Base-by-base conservation (phyloP, 1,284 basidiomycete species). In the Heterobasidion occidentale region DNA sequence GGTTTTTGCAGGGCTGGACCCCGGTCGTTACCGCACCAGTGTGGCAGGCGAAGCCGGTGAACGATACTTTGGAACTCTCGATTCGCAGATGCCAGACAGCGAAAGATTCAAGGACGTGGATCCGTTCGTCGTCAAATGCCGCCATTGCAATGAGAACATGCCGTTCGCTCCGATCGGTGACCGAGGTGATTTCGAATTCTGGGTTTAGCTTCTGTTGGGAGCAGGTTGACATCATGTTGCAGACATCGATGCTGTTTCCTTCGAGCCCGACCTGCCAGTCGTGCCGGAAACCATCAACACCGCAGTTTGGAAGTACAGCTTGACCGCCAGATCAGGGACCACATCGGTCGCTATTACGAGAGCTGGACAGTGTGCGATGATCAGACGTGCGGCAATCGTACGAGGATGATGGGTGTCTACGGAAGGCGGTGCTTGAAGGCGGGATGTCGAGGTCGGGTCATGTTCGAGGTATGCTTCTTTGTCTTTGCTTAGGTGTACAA, bases 401-500 rank as follows among this genome's bases (percentile, higher is more conserved):
- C 94, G n/a, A 79, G 94, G 27, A 88, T 86, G 78, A 94, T 97
- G 86, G 79, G 90, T 46, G 93, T 98, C 0, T 97, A 95, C 69
- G 93, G 93, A 8, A 80, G 84, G 48, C 76, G 86, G 52, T 98
- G 94, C 67, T 70, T 94, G 58, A 78, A 78, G 50, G 71, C 71
- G 9, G 81, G 74, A 17, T 97, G 94, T 70, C 75, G 68, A 55
- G 91, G 91, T 0, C 76, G 68, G 5, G 86, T 92, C 51, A 65
- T 77, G 14, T 86, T 91, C 60, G 92, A 94, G 79, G 91, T 92
- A 64, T 51, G 81, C 73, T 20, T 44, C 73, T 20, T 44, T 8
- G 20, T 9, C 1, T 52, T 33, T 49, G 15, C 44, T 19, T 17
- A 3, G 44, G 19, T 47, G 46, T 42, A 38, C 15, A 17, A 19